phyloP scores from a whole-genome alignment of 176 grass and related monocot species.

The Bolboschoenus planiculmis region DNA sequence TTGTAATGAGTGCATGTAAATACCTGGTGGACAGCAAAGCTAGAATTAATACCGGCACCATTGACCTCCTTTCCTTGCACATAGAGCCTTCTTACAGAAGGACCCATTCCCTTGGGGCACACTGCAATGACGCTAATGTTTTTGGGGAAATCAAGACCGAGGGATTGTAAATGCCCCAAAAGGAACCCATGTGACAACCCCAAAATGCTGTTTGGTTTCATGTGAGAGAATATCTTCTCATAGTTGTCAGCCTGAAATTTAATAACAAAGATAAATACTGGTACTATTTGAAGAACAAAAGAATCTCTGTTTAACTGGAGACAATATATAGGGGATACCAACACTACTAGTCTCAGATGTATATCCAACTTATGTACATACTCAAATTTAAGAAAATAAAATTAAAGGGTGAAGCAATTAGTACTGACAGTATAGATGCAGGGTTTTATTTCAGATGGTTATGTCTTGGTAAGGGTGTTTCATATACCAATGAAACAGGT shows the following conservation, averaged over 20 bases:
- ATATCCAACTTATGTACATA: not conserved
- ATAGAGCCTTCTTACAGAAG: slow-evolving; percentile 74
- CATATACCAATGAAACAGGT: not conserved
- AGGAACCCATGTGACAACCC: slow-evolving; percentile 83
- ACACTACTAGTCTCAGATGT: not conserved
- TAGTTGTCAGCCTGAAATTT: slow-evolving; percentile 64
- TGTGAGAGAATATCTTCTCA: slow-evolving; percentile 80
- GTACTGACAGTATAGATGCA: not conserved
- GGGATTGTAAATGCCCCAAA: slow-evolving; percentile 66
- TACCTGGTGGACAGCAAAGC: slow-evolving; percentile 86
- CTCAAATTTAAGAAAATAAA: not conserved
- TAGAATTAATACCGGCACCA: slow-evolving; percentile 80
- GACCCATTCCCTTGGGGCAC: slow-evolving; percentile 81
- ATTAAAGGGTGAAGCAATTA: not conserved
- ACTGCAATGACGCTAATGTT: slow-evolving; percentile 77
- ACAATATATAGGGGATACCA: not conserved
- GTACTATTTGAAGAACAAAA: not conserved
- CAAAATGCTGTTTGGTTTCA: slow-evolving; percentile 85
- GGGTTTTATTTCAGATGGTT: not conserved
- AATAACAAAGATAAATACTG: not conserved
- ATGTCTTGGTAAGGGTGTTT: not conserved
- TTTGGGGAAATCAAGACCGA: slow-evolving; percentile 59
- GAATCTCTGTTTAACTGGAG: not conserved
- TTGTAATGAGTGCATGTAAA: not conserved
- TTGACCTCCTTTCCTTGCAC: slow-evolving; percentile 83